These are phyloP conservation scores for Aureobasidium subglaciale DNA, from an alignment of 2,329 filamentous ascomycete species.

Conservation along the genomic window DNA sequence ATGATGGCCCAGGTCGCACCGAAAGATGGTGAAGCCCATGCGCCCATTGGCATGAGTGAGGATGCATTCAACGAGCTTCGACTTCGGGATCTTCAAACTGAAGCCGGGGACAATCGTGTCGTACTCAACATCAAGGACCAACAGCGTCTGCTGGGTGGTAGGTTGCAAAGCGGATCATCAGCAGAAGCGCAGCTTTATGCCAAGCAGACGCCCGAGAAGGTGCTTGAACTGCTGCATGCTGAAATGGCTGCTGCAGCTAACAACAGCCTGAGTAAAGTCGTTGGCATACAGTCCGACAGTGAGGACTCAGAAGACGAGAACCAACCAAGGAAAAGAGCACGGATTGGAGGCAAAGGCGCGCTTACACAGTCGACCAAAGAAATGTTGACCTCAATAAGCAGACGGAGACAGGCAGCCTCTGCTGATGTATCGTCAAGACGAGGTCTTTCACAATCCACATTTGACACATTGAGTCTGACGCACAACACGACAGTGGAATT, in stretches of 20 bases:
- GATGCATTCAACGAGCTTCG: conserved; percentile 66
- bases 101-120: conserved; percentile 67
- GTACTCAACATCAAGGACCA: conserved; percentile 85
- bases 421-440: conserved; percentile 17
- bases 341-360: conserved; percentile 64
- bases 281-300: conserved; percentile 64
- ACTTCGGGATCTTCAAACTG: conserved; percentile 71
- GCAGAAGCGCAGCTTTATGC: conserved; percentile 53
- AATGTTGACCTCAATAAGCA: conserved; percentile 57
- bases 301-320: conserved; percentile 48
- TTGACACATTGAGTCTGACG: conserved; percentile 62
- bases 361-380: conserved; percentile 58
- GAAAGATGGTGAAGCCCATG: conserved; percentile 61
- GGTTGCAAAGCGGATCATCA: conserved; percentile 34
- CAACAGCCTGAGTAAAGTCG: conserved; percentile 50
- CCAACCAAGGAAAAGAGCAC: conserved; percentile 35
- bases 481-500: conserved; percentile 94
- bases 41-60: conserved; percentile 62
- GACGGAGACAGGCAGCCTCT: conserved; percentile 32
- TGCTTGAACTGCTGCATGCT: conserved; percentile 56
- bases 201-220: conserved; percentile 61
- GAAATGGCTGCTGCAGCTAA: conserved; percentile 45
- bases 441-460: conserved; percentile 40
- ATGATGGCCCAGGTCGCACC: conserved; percentile 83
- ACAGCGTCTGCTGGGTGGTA: conserved; percentile 65